Percentiles rank a stretch among this genome's conserved stretches.
Conservation (phyloP, 371 early-diverging fungal genomes). For the Mortierella polycephala region DNA sequence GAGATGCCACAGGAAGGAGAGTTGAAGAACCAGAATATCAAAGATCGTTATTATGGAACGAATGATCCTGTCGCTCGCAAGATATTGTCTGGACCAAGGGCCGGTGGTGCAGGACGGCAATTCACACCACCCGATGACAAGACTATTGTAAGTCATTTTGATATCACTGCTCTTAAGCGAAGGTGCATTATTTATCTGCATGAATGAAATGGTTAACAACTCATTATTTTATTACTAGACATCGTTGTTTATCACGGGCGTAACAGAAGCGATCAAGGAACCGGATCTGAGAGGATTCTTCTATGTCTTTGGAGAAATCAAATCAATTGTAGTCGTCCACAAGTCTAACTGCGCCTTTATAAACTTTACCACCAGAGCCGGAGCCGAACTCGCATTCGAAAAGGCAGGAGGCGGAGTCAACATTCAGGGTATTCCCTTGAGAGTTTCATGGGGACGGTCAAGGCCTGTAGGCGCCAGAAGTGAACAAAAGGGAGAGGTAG, state of each 20-base stretch:
- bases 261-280: slow-evolving; percentile 75
- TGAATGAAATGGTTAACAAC: neutral
- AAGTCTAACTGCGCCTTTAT: slow-evolving; percentile 90
- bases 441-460: slow-evolving; percentile 74
- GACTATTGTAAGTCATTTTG: slow-evolving; percentile 63
- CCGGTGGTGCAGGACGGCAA: slow-evolving; percentile 49
- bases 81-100: slow-evolving; percentile 72
- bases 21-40: slow-evolving; percentile 88
- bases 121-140: slow-evolving; percentile 75
- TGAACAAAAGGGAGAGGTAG: slow-evolving; percentile 50
- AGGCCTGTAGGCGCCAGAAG: slow-evolving; percentile 66
- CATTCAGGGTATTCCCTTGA: slow-evolving; percentile 61
- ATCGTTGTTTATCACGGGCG: slow-evolving; percentile 82
- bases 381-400: slow-evolving; percentile 83
- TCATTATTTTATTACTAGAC: slow-evolving; percentile 57
- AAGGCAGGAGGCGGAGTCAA: slow-evolving; percentile 62
- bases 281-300: slow-evolving; percentile 80
- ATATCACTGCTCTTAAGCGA: neutral
- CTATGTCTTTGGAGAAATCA: slow-evolving; percentile 87
- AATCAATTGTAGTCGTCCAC: slow-evolving; percentile 83
- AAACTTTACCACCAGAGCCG: slow-evolving; percentile 80
- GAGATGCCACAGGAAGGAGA: slow-evolving; percentile 89
- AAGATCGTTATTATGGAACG: slow-evolving; percentile 90
- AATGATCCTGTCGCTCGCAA: slow-evolving; percentile 95
- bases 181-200: neutral